Conservation (phyloP, 2,329 filamentous ascomycete genomes). For the Paramyrothecium roridum region DNA sequence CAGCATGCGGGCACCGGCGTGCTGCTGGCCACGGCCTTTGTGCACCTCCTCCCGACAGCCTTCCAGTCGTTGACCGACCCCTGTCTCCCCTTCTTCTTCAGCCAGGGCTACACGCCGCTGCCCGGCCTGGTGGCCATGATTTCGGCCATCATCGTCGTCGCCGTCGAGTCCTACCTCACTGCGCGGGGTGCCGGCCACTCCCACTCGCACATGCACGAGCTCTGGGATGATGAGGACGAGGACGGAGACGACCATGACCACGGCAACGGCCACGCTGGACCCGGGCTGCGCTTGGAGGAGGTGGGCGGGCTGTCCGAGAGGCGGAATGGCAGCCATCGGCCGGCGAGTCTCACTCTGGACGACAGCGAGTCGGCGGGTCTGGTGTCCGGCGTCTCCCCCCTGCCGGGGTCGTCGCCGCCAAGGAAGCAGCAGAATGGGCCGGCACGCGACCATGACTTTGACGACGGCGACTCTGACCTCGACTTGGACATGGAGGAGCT, state of each 20-base stretch:
- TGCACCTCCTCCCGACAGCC: slow-evolving; percentile 69
- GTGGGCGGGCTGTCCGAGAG: slow-evolving; percentile 32
- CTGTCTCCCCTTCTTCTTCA: slow-evolving; percentile 77
- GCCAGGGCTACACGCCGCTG: slow-evolving; percentile 72
- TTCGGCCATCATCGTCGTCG: slow-evolving; percentile 77
- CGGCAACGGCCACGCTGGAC: slow-evolving; percentile 17
- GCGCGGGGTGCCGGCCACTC: slow-evolving; percentile 62
- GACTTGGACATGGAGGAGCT: slow-evolving; percentile 62
- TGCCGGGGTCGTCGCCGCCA: slow-evolving; percentile 51
- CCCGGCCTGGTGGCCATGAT: slow-evolving; percentile 80
- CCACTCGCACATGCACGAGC: slow-evolving; percentile 49
- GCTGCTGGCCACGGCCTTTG: slow-evolving; percentile 81
- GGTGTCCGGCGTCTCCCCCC: slow-evolving; percentile 55
- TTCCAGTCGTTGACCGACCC: slow-evolving; percentile 66
- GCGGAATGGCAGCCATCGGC: slow-evolving; percentile 35
- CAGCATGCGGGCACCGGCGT: slow-evolving; percentile 81
- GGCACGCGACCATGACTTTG: slow-evolving; percentile 25
- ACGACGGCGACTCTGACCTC: slow-evolving; percentile 52
- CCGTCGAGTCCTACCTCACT: slow-evolving; percentile 86
- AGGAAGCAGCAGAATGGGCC: slow-evolving; percentile 17
- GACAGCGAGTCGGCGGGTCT: slow-evolving; percentile 52
- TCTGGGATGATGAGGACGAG: slow-evolving; percentile 52
- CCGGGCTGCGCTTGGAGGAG: slow-evolving; percentile 9
- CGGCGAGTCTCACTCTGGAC: slow-evolving; percentile 46
- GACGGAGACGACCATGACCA: slow-evolving; percentile 34